Base-by-base conservation (phyloP, 306 rosid species). In the Vigna trinervia region DNA sequence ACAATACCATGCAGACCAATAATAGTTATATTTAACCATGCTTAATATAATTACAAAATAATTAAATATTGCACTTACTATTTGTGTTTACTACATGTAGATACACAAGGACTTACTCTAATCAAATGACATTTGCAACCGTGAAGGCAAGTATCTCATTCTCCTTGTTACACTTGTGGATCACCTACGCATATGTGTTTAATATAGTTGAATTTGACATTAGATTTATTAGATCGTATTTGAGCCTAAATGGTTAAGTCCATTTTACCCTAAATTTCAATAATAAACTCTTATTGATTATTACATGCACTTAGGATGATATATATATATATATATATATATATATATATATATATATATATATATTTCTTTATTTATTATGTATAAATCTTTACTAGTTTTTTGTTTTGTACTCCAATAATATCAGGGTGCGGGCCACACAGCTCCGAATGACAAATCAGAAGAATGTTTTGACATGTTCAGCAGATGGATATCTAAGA, bases 111-210 rank as follows among this genome's bases (percentile, higher is more conserved):
- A 83, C 82, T 38, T 86, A 86, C 60, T 84, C 90, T 13, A 89
- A 91, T 63, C 14, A 6, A 34, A 89, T 91, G 89, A 91, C 91
- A 53, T 91, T 84, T 80, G 94, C 92, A 36, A 91, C 92, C 13
- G 89, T 89, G 38, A 91, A 91, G 94, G 96, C 72, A 81, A 83
- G 90, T 48, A 5, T 43, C 7, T 0, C 36, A 5, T 50, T 10
- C 71, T 58, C 62, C 22, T 47, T 23, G 26, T 23, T 23, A 23
- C 26, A 23, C 26, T 23, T 23, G 26, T 23, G 26, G 26, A 1
- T 23, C 23, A 23, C 23, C 1, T 22, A 22, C 23, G 1, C 23
- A 23, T 22, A 22, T 22, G 1, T 22, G 22, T 22, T 22, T 22
- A 22, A 22, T 26, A 26, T 1, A 1, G 30, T 2, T 26, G 30